phyloP scores from a whole-genome alignment of 208 protist genomes.

The Leishmania mexicana region DNA sequence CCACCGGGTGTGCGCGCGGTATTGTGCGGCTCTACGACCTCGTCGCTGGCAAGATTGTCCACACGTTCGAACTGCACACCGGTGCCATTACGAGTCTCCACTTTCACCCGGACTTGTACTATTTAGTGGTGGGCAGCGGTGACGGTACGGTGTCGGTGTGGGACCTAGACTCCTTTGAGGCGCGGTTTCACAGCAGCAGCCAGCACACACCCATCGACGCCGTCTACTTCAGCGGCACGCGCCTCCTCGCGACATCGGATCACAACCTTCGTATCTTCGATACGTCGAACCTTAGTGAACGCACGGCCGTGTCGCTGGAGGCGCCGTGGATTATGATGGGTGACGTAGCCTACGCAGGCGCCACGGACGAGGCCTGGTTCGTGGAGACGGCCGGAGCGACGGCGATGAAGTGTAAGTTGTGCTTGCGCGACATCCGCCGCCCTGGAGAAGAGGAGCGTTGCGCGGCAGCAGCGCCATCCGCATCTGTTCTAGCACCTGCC shows the following conservation, averaged over 20 bases:
- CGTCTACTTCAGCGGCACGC: slow-evolving; percentile 68
- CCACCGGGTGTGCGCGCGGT: slow-evolving; percentile 73
- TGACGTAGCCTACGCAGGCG: slow-evolving; percentile 63
- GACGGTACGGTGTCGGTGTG: slow-evolving; percentile 81
- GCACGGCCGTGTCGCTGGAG: slow-evolving; percentile 29
- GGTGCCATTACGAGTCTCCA: slow-evolving; percentile 78
- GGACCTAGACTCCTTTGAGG: slow-evolving; percentile 67
- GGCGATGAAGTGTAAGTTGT: slow-evolving; percentile 48
- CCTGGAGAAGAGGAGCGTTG: background rate
- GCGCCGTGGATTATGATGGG: slow-evolving; percentile 77
- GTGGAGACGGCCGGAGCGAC: slow-evolving; percentile 59
- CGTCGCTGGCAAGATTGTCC: slow-evolving; percentile 42
- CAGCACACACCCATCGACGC: slow-evolving; percentile 62
- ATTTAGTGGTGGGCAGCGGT: slow-evolving; percentile 67
- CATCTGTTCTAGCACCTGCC: background rate
- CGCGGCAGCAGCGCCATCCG: background rate
- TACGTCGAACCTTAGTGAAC: slow-evolving; percentile 49
- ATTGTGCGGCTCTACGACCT: slow-evolving; percentile 81
- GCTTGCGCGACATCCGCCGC: slow-evolving; percentile 20
- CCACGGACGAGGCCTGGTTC: slow-evolving; percentile 69
- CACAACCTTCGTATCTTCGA: slow-evolving; percentile 58
- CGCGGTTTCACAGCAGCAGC: slow-evolving; percentile 52
- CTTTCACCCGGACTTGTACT: slow-evolving; percentile 81
- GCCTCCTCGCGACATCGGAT: slow-evolving; percentile 63
- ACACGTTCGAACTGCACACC: slow-evolving; percentile 55